phyloP scores from a whole-genome alignment of 2,329 filamentous ascomycete species.

The Colletotrichum somersetense region DNA sequence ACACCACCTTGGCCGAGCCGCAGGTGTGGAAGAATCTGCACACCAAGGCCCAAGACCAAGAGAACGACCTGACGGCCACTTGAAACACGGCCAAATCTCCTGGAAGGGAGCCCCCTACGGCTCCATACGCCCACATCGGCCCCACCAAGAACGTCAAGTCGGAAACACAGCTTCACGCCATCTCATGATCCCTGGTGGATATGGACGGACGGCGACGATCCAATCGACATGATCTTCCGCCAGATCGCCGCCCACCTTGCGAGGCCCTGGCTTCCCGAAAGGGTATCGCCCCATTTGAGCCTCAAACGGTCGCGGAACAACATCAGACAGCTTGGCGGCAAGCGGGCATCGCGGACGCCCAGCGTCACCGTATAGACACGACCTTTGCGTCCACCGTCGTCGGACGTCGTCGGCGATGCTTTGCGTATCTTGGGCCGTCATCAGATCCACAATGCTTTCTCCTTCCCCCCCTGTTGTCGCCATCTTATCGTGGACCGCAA shows the following conservation, averaged over 20 bases:
- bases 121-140: slow-evolving; percentile 34
- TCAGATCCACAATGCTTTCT: neutral
- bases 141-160: slow-evolving; percentile 30
- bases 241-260: slow-evolving; percentile 31
- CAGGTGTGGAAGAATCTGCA: neutral
- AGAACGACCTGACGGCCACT: slow-evolving; percentile 24
- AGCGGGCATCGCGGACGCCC: slow-evolving; percentile 12
- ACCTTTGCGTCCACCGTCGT: slow-evolving; percentile 16
- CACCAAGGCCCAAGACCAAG: neutral
- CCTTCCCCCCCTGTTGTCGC: slow-evolving; percentile 2
- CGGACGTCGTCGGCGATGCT: slow-evolving; percentile 9
- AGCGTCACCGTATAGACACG: neutral
- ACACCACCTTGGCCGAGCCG: neutral
- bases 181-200: slow-evolving; percentile 29
- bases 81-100: slow-evolving; percentile 34
- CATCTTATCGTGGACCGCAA: slow-evolving; percentile 30
- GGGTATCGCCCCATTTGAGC: slow-evolving; percentile 35
- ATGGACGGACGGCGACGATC: slow-evolving; percentile 31
- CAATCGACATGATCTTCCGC: slow-evolving; percentile 39
- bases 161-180: slow-evolving; percentile 40
- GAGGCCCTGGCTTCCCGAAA: slow-evolving; percentile 21
- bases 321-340: slow-evolving; percentile 37
- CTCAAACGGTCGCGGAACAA: slow-evolving; percentile 41
- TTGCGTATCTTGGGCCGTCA: neutral
- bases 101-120: slow-evolving; percentile 2